phyloP scores from a whole-genome alignment of 192 early-diverging fungal genomes.

The Gorgonomyces haynaldii region DNA sequence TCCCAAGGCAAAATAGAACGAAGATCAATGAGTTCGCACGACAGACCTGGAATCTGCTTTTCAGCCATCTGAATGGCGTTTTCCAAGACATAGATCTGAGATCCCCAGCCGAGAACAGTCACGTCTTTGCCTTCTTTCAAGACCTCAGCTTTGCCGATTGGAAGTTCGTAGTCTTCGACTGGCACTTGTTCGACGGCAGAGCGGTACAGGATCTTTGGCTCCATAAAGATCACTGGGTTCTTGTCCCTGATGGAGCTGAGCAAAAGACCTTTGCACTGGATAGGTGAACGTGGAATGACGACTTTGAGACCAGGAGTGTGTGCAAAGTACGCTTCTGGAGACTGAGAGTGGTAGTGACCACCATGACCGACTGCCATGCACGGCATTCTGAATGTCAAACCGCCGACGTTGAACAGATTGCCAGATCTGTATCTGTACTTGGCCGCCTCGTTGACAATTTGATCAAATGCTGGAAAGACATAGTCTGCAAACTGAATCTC shows the following conservation, averaged over 20 bases:
- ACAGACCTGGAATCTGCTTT: slow-evolving; percentile 70
- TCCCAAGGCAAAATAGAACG: slow-evolving; percentile 87
- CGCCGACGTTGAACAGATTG: slow-evolving; percentile 80
- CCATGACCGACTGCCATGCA: slow-evolving; percentile 93
- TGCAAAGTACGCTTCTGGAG: slow-evolving; percentile 88
- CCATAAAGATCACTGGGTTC: slow-evolving; percentile 92
- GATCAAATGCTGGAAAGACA: slow-evolving; percentile 96
- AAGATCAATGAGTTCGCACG: slow-evolving; percentile 87
- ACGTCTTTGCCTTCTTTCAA: slow-evolving; percentile 74
- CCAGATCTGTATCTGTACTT: slow-evolving; percentile 95
- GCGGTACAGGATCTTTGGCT: slow-evolving; percentile 94
- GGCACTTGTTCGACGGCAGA: slow-evolving; percentile 92
- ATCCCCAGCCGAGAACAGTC: slow-evolving; percentile 84
- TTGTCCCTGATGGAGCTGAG: slow-evolving; percentile 78
- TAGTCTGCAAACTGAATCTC: slow-evolving; percentile 99
- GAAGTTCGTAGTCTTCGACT: slow-evolving; percentile 78
- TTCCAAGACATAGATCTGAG: slow-evolving; percentile 89
- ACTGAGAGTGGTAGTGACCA: slow-evolving; percentile 91
- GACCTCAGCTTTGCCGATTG: slow-evolving; percentile 84
- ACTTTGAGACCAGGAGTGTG: slow-evolving; percentile 88
- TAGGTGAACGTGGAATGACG: slow-evolving; percentile 81
- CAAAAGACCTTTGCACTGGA: slow-evolving; percentile 91
- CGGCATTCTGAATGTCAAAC: slow-evolving; percentile 82
- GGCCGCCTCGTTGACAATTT: slow-evolving; percentile 94
- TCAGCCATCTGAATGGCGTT: slow-evolving; percentile 78